These are phyloP conservation scores for Lentinula guzmanii DNA, from an alignment of 768 basidiomycete species.

Conservation along the genomic window DNA sequence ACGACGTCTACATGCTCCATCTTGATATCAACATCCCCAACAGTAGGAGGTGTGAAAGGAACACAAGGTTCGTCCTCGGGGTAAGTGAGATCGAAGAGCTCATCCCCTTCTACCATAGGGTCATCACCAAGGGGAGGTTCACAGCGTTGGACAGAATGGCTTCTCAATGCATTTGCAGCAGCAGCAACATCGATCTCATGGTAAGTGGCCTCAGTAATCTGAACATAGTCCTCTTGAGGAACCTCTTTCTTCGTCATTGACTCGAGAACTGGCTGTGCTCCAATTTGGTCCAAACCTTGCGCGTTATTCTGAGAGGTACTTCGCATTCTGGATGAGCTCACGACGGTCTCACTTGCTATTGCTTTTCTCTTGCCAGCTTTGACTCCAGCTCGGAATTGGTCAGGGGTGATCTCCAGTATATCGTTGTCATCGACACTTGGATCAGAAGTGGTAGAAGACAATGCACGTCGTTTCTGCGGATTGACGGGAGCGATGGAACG, in stretches of 20 bases:
- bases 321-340: not conserved
- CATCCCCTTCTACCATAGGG: not conserved
- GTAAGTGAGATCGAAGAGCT: not conserved
- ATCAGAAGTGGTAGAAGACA: not conserved
- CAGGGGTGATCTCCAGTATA: not conserved
- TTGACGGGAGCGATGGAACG: too few species aligned
- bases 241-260: not conserved
- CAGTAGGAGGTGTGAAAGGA: not conserved
- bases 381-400: not conserved
- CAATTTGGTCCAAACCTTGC: too few species aligned
- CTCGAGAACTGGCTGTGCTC: not conserved
- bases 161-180: not conserved
- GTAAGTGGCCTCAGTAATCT: not conserved
- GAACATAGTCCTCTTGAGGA: not conserved
- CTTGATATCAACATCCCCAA: not conserved
- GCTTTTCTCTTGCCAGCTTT: not conserved
- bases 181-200: not conserved
- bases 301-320: not conserved
- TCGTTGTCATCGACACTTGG: not conserved
- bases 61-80: not conserved
- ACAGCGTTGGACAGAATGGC: not conserved
- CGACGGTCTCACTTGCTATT: not conserved
- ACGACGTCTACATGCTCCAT: not conserved
- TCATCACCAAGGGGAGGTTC: not conserved
- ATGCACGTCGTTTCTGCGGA: too few species aligned